Conservation (phyloP, 306 rosid species). For the Dryas alaskensis region DNA sequence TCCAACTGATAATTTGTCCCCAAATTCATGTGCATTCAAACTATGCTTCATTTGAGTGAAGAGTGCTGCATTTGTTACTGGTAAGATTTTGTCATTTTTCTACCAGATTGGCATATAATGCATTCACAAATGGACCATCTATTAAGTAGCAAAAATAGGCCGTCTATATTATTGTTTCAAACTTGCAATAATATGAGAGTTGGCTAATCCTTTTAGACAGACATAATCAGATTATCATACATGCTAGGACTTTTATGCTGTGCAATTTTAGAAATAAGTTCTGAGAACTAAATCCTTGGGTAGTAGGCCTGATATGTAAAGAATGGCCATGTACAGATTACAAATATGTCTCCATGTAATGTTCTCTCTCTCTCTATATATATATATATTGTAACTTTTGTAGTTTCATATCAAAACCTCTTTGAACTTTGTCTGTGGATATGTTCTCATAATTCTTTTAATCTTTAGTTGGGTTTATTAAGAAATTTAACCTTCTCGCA, state of each 20-base stretch:
- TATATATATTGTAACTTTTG: no score
- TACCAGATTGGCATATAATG: background rate
- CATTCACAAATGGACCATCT: no score
- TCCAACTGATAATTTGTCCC: background rate
- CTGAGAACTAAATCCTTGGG: background rate
- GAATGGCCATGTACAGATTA: no score
- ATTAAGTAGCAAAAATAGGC: no score
- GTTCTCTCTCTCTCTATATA: no score
- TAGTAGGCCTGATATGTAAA: no score
- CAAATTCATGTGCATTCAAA: background rate
- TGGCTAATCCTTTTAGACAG: background rate
- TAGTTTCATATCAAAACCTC: no score
- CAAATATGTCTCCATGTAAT: no score
- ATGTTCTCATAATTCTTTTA: background rate
- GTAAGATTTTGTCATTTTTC: background rate
- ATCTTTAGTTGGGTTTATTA: background rate
- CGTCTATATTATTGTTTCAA: no score
- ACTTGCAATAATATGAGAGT: background rate
- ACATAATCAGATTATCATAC: background rate
- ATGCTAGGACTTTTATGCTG: background rate
- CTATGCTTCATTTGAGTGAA: background rate
- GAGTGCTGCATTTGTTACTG: background rate
- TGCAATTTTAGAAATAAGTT: background rate
- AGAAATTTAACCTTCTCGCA: slow-evolving; percentile 62
- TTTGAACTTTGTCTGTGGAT: no score